These are phyloP conservation scores for Boletus pseudo-olivaceus DNA, from an alignment of 768 basidiomycete genomes.

Conservation along the genomic window DNA sequence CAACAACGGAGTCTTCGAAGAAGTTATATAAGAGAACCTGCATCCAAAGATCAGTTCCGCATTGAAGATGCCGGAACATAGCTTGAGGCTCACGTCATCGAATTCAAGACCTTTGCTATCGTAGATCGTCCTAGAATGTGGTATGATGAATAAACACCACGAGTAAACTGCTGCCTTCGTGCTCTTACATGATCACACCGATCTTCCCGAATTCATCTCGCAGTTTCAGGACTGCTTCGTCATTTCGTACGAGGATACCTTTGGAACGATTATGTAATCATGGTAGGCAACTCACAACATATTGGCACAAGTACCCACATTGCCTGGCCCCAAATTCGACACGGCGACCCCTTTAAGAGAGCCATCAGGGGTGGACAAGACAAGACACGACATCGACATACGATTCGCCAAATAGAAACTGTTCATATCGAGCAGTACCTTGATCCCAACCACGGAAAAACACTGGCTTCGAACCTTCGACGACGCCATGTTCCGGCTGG, in stretches of 20 bases:
- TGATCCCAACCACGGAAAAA: slow-evolving; percentile 52
- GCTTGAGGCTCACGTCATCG: slow-evolving; percentile 11
- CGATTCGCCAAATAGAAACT: slow-evolving; percentile 55
- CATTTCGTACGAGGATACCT: slow-evolving; percentile 70
- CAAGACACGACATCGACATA: slow-evolving; percentile 19
- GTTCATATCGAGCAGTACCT: slow-evolving; percentile 43
- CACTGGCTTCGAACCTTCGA: slow-evolving; percentile 53
- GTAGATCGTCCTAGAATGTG: slow-evolving; percentile 26
- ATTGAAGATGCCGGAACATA: neutral
- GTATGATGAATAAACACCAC: neutral
- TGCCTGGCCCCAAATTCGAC: slow-evolving; percentile 65
- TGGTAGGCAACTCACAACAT: neutral
- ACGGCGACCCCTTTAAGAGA: slow-evolving; percentile 36
- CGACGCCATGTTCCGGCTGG: slow-evolving; percentile 50
- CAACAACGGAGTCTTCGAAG: slow-evolving; percentile 59
- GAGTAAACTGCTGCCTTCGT: neutral
- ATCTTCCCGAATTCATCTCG: slow-evolving; percentile 52
- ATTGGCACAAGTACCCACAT: slow-evolving; percentile 48
- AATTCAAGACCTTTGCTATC: slow-evolving; percentile 33
- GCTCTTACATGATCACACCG: slow-evolving; percentile 53
- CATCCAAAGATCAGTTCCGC: neutral
- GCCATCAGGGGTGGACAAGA: slow-evolving; percentile 6
- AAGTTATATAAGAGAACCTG: slow-evolving; percentile 76
- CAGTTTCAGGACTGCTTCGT: slow-evolving; percentile 46
- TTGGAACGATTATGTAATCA: slow-evolving; percentile 20